Base-by-base conservation (phyloP, 345 rosid species). In the Populus simonii region DNA sequence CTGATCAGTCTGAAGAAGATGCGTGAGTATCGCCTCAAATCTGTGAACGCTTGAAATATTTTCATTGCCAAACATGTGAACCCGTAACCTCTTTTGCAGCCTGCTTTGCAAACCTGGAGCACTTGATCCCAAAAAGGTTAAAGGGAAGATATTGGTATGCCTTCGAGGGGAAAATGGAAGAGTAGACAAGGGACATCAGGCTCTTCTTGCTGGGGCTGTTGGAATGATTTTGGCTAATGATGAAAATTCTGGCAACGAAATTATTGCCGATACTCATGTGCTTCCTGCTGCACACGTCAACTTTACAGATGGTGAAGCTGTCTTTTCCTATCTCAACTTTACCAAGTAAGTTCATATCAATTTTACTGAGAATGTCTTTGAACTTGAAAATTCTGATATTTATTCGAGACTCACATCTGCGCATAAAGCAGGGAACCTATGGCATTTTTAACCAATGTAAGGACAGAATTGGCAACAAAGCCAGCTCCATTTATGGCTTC, bases 121-220 rank as follows among this genome's bases (percentile, higher is more conserved):
- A 47, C 83, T 93, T 41, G 94, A 93, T 79, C 87, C 89, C 1
- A 18, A 43, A 74, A 90, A 84, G 82, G 94, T 79, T 10, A 84
- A 81, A 20, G 97, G 94, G 63, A 95, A 91, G 87, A 89, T 91
- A 66, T 31, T 91, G 79, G 75, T 87, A 8, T 90, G 93, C 74
- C 59, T 86, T 25, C 79, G 83, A 7, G 86, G 86, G 12, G 75
- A 23, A 1, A 82, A 18, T 20, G 74, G 36, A 18, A 81, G 87
- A 78, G 70, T 69, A 17, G 83, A 85, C 4, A 80, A 84, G 35
- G 90, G 91, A 3, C n/a, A 33, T 1, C 68, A 70, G 18, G 91
- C 85, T 68, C 53, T 76, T 11, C 71, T 62, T 13, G 89, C 87
- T 0, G 91, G 92, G 1, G 96, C 90, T 0, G 87, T 76, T 2